phyloP scores from a whole-genome alignment of 768 basidiomycete genomes.

The Phanerochaete sordida region DNA sequence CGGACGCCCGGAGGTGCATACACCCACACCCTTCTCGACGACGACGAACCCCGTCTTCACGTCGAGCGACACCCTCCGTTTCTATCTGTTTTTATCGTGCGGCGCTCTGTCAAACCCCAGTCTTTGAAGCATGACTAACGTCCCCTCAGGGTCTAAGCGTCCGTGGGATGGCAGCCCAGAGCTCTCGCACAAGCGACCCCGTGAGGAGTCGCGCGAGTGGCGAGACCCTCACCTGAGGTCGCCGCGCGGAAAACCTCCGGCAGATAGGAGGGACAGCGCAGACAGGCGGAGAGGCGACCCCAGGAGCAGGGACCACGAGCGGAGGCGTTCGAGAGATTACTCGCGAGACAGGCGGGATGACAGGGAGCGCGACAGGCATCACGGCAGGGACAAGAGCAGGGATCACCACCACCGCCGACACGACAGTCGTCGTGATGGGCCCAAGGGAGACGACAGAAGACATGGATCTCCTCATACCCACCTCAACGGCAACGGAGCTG shows the following conservation, averaged over 20 bases:
- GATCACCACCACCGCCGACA: constrained; percentile 28
- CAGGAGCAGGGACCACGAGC: constrained; percentile 35
- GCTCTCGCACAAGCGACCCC: constrained; percentile 49
- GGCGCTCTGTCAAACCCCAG: constrained; percentile 73
- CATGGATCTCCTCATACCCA: constrained; percentile 5
- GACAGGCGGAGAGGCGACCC: constrained; percentile 25
- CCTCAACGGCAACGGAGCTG: constrained; percentile 8
- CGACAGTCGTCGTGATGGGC: constrained; percentile 21
- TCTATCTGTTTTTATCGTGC: constrained; percentile 58
- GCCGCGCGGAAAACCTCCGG: constrained; percentile 24
- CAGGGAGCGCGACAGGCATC: constrained; percentile 29
- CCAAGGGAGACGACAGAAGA: not conserved
- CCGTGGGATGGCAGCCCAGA: constrained; percentile 58
- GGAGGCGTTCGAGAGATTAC: constrained; percentile 28
- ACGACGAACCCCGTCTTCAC: not conserved
- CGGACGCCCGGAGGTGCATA: not conserved
- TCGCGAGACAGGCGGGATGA: constrained; percentile 30
- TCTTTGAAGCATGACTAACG: constrained; percentile 67
- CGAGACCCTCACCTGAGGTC: constrained; percentile 60
- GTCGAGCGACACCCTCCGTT: not conserved
- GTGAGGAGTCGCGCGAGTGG: constrained; percentile 57
- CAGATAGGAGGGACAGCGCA: constrained; percentile 32
- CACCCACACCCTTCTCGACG: not conserved
- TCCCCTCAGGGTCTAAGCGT: constrained; percentile 81
- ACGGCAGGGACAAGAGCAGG: constrained; percentile 24